Base-by-base conservation (phyloP, 208 protist genomes). In the Angomonas ambiguus region DNA sequence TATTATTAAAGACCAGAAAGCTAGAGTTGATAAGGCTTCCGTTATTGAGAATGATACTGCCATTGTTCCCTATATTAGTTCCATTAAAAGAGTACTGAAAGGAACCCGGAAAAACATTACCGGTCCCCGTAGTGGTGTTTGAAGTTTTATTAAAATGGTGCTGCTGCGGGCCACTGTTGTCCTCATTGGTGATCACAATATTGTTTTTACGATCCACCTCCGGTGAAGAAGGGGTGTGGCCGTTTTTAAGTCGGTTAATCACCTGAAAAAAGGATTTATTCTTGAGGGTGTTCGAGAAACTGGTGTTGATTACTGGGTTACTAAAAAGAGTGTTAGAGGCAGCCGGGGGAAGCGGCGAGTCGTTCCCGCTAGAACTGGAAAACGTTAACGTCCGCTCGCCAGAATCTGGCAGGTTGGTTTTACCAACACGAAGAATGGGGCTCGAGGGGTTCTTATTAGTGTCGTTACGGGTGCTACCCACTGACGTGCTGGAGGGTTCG, bases 221-320 rank as follows among this genome's bases (percentile, higher is more conserved):
- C n/a, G 49, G 22, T 11, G 49, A 6, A 24, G 22, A 56, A 25
- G 49, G 49, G n/a, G 49, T 5, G n/a, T 11, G n/a, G 6, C 49
- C 49, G n/a, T 56, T 27, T 27, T 16, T 56, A 8, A 56, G 49
- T 16, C 27, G 18, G 10, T 27, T 56, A 11, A 56, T 8, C 49
- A 25, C 49, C 8, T 56, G 11, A 5, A 56, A 20, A 24, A 56
- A 56, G 49, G 49, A 56, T 27, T 56, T 16, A 25, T 56, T 56
- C n/a, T 56, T 56, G 6, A 30, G 18, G n/a, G 10, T 24, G 5
- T 56, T 27, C n/a, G 61, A 64, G 67, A 48, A 72, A 65, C 74
- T 79, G 64, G 51, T 33, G 55, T 74, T 75, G 22, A 38, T 28
- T 6, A 28, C 24, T 6, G 51, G 11, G 51, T 18, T 6, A 22